A percentile compares a stretch with the other conserved stretches of the same genome.
Conservation (phyloP, 768 basidiomycete genomes). For the Cyclocybe cylindracea region DNA sequence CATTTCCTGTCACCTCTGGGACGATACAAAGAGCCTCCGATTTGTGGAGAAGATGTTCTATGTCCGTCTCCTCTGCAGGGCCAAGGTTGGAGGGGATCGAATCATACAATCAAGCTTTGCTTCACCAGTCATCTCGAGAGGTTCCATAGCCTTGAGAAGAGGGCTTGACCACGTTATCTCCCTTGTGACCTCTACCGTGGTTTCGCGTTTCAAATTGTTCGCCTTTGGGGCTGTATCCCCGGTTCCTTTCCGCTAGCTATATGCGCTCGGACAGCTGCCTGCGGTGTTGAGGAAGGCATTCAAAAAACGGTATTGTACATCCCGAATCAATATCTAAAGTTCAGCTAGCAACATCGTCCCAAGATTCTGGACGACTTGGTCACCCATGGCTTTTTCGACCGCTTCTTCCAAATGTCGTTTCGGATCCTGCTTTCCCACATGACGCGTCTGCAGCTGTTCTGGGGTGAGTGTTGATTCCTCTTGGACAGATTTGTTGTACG, state of each 20-base stretch:
- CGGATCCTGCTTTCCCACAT: conserved; percentile 97
- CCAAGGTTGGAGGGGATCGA: too few species aligned
- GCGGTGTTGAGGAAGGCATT: too few species aligned
- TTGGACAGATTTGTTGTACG: conserved; percentile 97
- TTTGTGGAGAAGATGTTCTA: conserved; percentile 4
- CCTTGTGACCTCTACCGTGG: background rate
- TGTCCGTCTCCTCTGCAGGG: too few species aligned
- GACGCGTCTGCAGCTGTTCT: conserved; percentile 95
- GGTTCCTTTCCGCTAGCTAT: too few species aligned
- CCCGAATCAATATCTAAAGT: conserved; percentile 46
- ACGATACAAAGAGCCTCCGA: too few species aligned
- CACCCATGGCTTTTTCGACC: conserved; percentile 97
- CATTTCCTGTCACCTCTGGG: too few species aligned
- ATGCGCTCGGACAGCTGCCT: too few species aligned
- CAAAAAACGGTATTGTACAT: background rate
- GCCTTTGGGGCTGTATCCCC: background rate
- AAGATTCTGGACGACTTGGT: conserved; percentile 94
- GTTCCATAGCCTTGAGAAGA: too few species aligned
- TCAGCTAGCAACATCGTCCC: conserved; percentile 95
- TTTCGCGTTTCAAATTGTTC: background rate
- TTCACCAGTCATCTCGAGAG: too few species aligned
- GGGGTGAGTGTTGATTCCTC: conserved; percentile 95
- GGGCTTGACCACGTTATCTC: background rate
- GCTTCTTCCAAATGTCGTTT: conserved; percentile 97
- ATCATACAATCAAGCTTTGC: too few species aligned